phyloP scores from a whole-genome alignment of 768 basidiomycete genomes.

The Boletus reticulatus region DNA sequence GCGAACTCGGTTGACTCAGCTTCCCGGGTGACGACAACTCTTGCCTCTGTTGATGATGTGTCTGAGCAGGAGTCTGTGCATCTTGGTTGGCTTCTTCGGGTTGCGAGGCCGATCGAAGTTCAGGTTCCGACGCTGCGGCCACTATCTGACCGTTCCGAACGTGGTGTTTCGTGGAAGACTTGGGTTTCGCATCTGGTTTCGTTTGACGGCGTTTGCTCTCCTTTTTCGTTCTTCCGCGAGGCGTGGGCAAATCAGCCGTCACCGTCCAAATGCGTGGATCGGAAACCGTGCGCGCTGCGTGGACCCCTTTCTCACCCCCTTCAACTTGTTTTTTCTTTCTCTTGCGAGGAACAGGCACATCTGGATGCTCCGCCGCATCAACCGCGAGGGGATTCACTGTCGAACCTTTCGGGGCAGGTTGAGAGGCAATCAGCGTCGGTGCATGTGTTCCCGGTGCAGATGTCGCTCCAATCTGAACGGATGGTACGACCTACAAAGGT shows the following conservation, averaged over 20 bases:
- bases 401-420: neutral
- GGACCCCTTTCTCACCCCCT: no score
- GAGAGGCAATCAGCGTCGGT: neutral
- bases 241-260: neutral
- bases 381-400: neutral
- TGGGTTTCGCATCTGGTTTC: neutral
- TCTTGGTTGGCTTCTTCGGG: neutral
- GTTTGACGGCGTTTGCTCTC: neutral
- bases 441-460: neutral
- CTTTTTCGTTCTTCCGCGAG: slow-evolving; percentile 5
- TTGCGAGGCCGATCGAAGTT: neutral
- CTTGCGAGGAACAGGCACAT: neutral
- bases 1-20: neutral
- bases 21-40: neutral
- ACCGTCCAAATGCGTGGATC: no score
- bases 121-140: neutral
- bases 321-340: neutral
- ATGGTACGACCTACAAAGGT: neutral
- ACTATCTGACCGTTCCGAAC: slow-evolving; percentile 19
- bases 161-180: slow-evolving; percentile 1
- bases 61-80: neutral
- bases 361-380: neutral
- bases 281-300: no score
- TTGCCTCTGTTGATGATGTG: neutral
- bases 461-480: neutral